A percentile compares a stretch with the other conserved stretches of the same genome.
Conservation (phyloP, 2,329 filamentous ascomycete genomes). For the Cladosporium sp. region DNA sequence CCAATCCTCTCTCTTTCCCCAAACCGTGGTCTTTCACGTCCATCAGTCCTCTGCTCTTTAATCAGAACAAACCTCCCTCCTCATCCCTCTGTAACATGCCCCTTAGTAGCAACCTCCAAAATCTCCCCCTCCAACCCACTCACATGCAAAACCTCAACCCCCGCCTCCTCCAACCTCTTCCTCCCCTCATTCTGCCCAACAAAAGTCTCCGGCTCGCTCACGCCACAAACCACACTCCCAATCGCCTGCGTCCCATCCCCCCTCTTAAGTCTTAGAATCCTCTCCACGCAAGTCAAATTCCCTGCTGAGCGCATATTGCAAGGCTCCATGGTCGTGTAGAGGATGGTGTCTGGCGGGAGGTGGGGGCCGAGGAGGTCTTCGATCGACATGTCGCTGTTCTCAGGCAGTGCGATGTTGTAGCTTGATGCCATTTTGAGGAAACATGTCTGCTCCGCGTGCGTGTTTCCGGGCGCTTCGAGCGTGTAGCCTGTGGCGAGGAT, state of each 20-base stretch:
- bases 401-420: conserved; percentile 22
- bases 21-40: no score
- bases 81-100: conserved; percentile 50
- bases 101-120: conserved; percentile 74
- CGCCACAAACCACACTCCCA: conserved; percentile 77
- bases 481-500: conserved; percentile 84
- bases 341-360: conserved; percentile 52
- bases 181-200: conserved; percentile 77
- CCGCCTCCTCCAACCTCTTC: conserved; percentile 63
- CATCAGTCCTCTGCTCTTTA: no score
- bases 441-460: conserved; percentile 93
- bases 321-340: conserved; percentile 94
- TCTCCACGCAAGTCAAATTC: conserved; percentile 72
- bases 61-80: no score
- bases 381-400: conserved; percentile 28
- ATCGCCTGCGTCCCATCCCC: conserved; percentile 54
- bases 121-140: conserved; percentile 77
- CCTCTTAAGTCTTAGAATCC: conserved; percentile 58
- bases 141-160: conserved; percentile 70
- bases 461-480: conserved; percentile 85
- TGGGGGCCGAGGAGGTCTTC: conserved; percentile 54
- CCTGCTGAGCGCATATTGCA: conserved; percentile 71
- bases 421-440: conserved; percentile 62
- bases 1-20: no score
- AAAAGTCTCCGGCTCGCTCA: conserved; percentile 86